These are phyloP conservation scores for Prunus yedoensis DNA, from an alignment of 331 rosid genomes.

Conservation along the genomic window DNA sequence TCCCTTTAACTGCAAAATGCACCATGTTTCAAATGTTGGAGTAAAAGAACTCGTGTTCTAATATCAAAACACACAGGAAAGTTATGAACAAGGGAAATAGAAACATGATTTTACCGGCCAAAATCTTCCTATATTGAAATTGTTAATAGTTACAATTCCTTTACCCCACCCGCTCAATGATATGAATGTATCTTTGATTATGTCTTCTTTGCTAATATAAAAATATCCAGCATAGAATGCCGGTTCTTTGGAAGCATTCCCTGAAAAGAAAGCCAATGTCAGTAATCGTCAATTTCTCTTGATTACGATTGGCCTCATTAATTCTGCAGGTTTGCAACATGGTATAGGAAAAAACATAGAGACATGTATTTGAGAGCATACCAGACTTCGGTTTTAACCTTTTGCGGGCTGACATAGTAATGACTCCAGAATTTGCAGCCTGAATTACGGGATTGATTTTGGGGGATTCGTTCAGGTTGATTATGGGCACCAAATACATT, in stretches of 20 bases:
- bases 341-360: neutral
- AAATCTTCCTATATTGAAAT: conserved; percentile 83
- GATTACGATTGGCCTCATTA: conserved; percentile 6
- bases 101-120: conserved; percentile 72
- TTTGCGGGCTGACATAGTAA: conserved; percentile 33
- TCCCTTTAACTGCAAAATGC: conserved; percentile 58
- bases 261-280: conserved; percentile 40
- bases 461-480: conserved; percentile 63
- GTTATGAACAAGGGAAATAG: neutral
- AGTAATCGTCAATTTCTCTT: conserved; percentile 6
- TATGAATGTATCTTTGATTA: conserved; percentile 66
- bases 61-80: neutral
- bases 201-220: conserved; percentile 47
- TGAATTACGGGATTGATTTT: conserved; percentile 40
- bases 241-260: conserved; percentile 53
- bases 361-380: conserved; percentile 20
- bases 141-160: conserved; percentile 76
- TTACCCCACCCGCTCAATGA: conserved; percentile 80
- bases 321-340: conserved; percentile 15
- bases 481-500: conserved; percentile 63
- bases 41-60: neutral
- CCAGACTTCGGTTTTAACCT: conserved; percentile 43
- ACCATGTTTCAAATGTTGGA: conserved; percentile 17
- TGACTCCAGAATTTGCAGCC: conserved; percentile 39
- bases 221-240: conserved; percentile 72